Evolutionary conservation across 108 stramenopile species (phyloP), one percentile per base, ranked within the genome.

Genomic region (Nitzschia putrida): DNA sequence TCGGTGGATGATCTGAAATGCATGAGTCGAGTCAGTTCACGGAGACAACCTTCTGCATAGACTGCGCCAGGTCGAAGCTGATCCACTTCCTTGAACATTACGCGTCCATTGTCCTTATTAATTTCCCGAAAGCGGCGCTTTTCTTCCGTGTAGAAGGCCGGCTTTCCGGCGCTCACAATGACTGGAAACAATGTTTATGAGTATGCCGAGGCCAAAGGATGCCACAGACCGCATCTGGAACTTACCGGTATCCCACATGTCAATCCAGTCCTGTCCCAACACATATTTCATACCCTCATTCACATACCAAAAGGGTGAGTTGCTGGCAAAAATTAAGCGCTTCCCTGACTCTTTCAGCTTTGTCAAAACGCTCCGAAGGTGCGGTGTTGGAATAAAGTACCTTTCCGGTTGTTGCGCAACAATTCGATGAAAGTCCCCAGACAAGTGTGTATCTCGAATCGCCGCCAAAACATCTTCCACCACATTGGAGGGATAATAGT

Each of bases 201-300:
- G 29, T 34, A 34, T 34, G 4, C 29, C 29, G 4, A 34, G 29
- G 4, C 29, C 29, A 34, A 34, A 4, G 29, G 3, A 34, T 4
- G 29, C 3, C 29, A 1, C 1, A 1, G 3, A 34, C 29, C 29
- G 1, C 29, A 3, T 37, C 12, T 2, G 25, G 14, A 13, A 66
- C 66, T 66, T 90, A 34, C 92, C 89, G 26, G 88, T 88, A 72
- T 94, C 91, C 74, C 89, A 93, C 25, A 78, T 66, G 24, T 92
- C 80, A 77, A 80, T 82, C 97, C 97, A 98, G 59, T 88, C 77
- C 16, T 86, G 79, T 39, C 97, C 97, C 18, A 96, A 71, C 40
- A 98, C 87, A 69, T 87, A 94, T 44, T 88, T 88, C 96, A 98
- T 96, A 26, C 97, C 97, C 8, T 90, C 94, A 65, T 93, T 85